Evolutionary conservation across 2,329 filamentous ascomycete species (phyloP).

Genomic region (Aspergillus sp.): DNA sequence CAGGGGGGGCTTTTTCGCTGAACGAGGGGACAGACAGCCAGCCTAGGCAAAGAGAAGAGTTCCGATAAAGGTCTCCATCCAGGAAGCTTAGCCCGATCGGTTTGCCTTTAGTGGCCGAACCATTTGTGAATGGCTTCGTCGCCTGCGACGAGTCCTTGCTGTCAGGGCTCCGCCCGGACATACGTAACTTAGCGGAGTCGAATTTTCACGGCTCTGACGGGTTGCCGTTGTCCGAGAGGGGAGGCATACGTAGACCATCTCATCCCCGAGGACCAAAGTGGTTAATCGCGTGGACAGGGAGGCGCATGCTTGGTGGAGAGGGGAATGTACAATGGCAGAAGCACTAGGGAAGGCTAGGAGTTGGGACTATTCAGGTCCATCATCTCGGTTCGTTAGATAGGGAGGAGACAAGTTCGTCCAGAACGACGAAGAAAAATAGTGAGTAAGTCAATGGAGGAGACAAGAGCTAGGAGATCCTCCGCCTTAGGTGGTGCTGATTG

Average conservation of each 20-base stretch:
- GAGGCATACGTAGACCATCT: background rate
- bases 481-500: background rate
- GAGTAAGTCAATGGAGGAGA: background rate
- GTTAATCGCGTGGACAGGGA: background rate
- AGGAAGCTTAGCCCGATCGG: background rate
- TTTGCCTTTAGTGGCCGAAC: background rate
- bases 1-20: too few species aligned
- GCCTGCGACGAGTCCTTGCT: background rate
- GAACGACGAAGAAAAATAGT: too few species aligned
- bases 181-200: slow-evolving; percentile 10
- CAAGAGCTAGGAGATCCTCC: background rate
- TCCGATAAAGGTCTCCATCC: background rate
- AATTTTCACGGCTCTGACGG: background rate
- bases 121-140: background rate
- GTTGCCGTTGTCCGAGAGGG: background rate
- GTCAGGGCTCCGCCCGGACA: background rate
- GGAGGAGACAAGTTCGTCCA: too few species aligned
- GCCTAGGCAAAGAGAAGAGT: background rate
- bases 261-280: background rate
- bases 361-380: too few species aligned
- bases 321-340: too few species aligned
- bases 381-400: too few species aligned
- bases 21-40: too few species aligned
- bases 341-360: too few species aligned
- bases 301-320: too few species aligned